Evolutionary conservation across 495 filamentous ascomycete species (phyloP), one percentile per base, ranked within the genome.

Genomic region (Parachaetomium inaequale): DNA sequence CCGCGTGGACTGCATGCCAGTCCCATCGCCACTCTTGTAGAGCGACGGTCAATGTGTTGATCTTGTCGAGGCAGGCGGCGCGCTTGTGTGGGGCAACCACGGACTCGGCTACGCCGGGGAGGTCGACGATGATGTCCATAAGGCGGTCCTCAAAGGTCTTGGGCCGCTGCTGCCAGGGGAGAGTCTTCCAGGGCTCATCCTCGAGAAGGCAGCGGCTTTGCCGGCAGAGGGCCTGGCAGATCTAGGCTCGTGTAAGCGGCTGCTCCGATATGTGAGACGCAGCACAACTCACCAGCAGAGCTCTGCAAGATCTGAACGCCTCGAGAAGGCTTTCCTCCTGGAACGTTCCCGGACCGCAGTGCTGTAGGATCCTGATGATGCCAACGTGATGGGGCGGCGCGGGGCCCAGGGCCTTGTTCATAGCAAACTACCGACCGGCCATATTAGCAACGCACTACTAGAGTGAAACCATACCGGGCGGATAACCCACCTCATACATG

Each of bases 91-190:
- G 50, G 17, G 14, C 17, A 14, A 7, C 47, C 10, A 52, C 14
- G 34, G 28, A 45, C 38, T 63, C 54, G 31, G 61, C 53, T 5
- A 63, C 25, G 2, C 61, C 61, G 17, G 61, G 54, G 1, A 58
- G n/a, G 10, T 63, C 45, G 26, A 63, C 34, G 10, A 63, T 36
- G 19, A 63, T 52, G 45, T 63, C 61, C 54, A 58, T 53, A 11
- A 63, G 54, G 15, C 61, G 54, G 19, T 63, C 61, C 36, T 63
- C 61, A 26, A 63, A 58, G 11, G 47, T 55, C 34, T 58, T 63
- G 23, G 54, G 61, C 2, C 28, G 11, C 17, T 46, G 25, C 10
- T 32, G 29, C 61, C 61, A 63, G 17, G 61, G 61, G 0, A 63
- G 14, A 0, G 54, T 51, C 36, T 63, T 63, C 61, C 61, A 63